Conservation (phyloP, 306 rosid genomes). For the Urtica urens region DNA sequence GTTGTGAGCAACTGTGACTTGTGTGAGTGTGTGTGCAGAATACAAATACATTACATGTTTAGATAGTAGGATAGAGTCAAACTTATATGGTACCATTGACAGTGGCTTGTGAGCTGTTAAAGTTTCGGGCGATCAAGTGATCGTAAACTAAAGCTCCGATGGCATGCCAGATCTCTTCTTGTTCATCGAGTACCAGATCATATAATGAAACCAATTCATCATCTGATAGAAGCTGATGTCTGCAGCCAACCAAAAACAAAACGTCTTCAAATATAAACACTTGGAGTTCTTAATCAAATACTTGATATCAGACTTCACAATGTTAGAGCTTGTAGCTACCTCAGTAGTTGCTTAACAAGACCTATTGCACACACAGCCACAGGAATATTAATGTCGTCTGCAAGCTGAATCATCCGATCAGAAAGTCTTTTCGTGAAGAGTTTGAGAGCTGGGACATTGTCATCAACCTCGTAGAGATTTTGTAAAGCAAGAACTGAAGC, state of each 20-base stretch:
- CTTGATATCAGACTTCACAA: slow-evolving; percentile 2
- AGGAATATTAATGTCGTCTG: slow-evolving; percentile 82
- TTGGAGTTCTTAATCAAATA: slow-evolving; percentile 1
- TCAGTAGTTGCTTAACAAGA: slow-evolving; percentile 86
- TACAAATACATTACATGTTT: neutral
- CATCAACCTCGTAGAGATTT: slow-evolving; percentile 82
- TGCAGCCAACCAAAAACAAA: slow-evolving; percentile 30
- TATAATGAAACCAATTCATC: slow-evolving; percentile 91
- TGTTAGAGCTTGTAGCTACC: slow-evolving; percentile 29
- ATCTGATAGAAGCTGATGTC: slow-evolving; percentile 91
- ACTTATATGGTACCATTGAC: slow-evolving; percentile 34
- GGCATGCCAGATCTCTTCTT: slow-evolving; percentile 92
- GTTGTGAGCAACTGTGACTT: slow-evolving; percentile 9
- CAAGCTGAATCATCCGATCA: slow-evolving; percentile 89
- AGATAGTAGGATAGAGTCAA: slow-evolving; percentile 16
- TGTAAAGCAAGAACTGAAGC: slow-evolving; percentile 78
- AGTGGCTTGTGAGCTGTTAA: slow-evolving; percentile 59
- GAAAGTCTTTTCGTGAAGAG: slow-evolving; percentile 93
- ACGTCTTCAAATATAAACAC: slow-evolving; percentile 18
- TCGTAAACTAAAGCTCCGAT: slow-evolving; percentile 91
- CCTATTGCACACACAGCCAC: slow-evolving; percentile 92
- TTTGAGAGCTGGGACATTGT: slow-evolving; percentile 81
- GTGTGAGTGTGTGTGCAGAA: too few relatives aligned
- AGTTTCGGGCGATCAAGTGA: slow-evolving; percentile 87
- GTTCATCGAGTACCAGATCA: slow-evolving; percentile 83